Evolutionary conservation across 2,329 filamentous ascomycete genomes (phyloP).

Genomic region (Chrysosporium keratinophilum): DNA sequence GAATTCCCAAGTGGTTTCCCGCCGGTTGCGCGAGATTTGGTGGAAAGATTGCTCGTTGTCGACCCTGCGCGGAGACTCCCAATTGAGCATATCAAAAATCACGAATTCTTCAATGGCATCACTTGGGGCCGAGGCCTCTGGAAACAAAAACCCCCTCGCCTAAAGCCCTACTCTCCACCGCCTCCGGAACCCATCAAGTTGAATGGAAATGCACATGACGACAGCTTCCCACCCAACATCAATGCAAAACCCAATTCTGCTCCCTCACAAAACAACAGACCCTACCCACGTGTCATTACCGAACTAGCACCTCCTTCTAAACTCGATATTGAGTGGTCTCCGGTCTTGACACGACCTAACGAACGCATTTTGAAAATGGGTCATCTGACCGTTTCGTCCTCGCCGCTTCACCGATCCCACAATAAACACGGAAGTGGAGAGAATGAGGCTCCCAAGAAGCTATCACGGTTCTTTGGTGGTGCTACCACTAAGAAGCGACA

Average conservation of each 20-base stretch:
- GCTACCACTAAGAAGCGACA: conserved; percentile 87
- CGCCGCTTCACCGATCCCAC: conserved; percentile 63
- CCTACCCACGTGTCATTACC: conserved; percentile 74
- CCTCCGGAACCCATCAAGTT: conserved; percentile 68
- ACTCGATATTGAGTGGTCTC: conserved; percentile 96
- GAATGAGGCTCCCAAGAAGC: conserved; percentile 64
- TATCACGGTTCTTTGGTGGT: conserved; percentile 86
- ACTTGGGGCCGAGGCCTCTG: conserved; percentile 74
- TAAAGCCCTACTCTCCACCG: conserved; percentile 74
- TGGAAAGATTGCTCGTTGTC: conserved; percentile 80
- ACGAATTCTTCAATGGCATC: conserved; percentile 86
- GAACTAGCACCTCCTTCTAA: conserved; percentile 94
- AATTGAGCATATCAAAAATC: conserved; percentile 93
- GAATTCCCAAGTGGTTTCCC: conserved; percentile 87
- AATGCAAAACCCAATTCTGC: conserved; percentile 15
- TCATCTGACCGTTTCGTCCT: conserved; percentile 73
- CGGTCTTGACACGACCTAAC: conserved; percentile 79
- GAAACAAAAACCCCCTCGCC: conserved; percentile 76
- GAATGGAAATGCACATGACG: conserved; percentile 40
- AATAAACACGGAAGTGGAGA: conserved; percentile 56
- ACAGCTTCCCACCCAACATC: conserved; percentile 36
- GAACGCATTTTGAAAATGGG: conserved; percentile 91
- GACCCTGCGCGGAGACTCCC: conserved; percentile 76
- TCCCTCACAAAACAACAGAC: conserved; percentile 41
- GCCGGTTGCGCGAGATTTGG: conserved; percentile 69